phyloP scores from a whole-genome alignment of 768 basidiomycete genomes.

The Leccinum disarticulatum region DNA sequence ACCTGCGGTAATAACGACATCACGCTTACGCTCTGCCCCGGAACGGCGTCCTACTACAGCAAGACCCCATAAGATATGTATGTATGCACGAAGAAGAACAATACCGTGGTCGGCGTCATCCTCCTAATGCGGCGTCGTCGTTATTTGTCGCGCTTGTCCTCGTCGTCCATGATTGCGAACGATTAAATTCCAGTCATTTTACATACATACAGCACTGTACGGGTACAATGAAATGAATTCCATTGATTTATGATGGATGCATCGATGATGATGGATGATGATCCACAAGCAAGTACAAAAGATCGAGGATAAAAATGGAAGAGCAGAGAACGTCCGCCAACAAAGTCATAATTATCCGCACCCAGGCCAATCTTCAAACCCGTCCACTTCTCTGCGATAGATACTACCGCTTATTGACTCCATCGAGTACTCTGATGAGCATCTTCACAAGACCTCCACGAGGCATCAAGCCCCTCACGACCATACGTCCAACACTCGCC shows the following conservation, averaged over 20 bases:
- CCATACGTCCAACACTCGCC: conserved; percentile 1
- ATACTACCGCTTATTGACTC: conserved; percentile 4
- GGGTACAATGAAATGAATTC: conserved; percentile 1
- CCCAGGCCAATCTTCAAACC: neutral
- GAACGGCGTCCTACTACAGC: conserved; percentile 12
- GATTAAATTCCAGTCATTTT: neutral
- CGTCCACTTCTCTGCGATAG: neutral
- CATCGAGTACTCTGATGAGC: conserved; percentile 19
- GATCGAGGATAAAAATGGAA: neutral
- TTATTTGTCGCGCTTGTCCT: neutral
- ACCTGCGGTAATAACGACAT: conserved; percentile 21
- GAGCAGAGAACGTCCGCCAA: neutral
- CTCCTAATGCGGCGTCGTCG: no score
- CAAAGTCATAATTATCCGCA: neutral
- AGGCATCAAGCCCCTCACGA: conserved; percentile 20
- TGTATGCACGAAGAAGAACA: neutral
- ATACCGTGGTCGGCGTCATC: neutral
- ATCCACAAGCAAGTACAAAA: neutral
- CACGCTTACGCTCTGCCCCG: conserved; percentile 23
- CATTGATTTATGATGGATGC: neutral
- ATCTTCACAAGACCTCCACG: conserved; percentile 26
- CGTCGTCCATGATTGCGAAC: neutral
- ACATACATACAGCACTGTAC: neutral
- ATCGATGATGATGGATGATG: neutral
- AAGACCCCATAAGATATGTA: neutral